A percentile compares a stretch with the other conserved stretches of the same genome.
Conservation (phyloP, 2,329 filamentous ascomycete species). For the Aaosphaeria pasadenensis region DNA sequence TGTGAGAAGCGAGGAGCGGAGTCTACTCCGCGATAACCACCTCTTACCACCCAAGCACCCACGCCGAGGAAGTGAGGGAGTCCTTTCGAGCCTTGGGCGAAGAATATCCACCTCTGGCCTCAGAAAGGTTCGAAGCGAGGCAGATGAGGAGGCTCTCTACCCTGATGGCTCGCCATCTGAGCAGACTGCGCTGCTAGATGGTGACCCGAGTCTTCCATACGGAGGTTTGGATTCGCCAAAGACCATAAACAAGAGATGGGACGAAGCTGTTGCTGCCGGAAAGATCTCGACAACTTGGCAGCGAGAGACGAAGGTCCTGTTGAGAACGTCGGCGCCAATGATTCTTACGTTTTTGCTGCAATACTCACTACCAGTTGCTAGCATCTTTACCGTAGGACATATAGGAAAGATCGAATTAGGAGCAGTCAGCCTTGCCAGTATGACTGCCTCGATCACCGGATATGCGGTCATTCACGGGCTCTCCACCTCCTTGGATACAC, state of each 20-base stretch:
- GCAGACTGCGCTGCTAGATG: conserved; percentile 49
- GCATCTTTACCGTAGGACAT: conserved; percentile 49
- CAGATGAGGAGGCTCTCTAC: conserved; percentile 29
- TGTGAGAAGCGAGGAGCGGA: conserved; percentile 56
- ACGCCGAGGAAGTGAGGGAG: conserved; percentile 30
- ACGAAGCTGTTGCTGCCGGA: conserved; percentile 77
- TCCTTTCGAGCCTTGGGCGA: conserved; percentile 19
- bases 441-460: conserved; percentile 50
- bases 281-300: conserved; percentile 88
- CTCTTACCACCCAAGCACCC: conserved; percentile 55
- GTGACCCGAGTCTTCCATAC: conserved; percentile 39
- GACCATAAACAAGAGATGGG: conserved; percentile 33
- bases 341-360: conserved; percentile 50
- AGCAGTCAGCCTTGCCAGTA: conserved; percentile 46
- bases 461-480: conserved; percentile 59
- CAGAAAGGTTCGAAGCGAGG: conserved; percentile 23
- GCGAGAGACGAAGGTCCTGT: conserved; percentile 79
- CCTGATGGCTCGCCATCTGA: conserved; percentile 33
- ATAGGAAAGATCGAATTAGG: conserved; percentile 49
- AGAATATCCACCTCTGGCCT: conserved; percentile 29
- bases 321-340: conserved; percentile 46
- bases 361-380: conserved; percentile 46
- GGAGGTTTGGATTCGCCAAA: conserved; percentile 51
- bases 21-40: conserved; percentile 58
- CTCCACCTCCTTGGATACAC: conserved; percentile 84